Evolutionary conservation across 2,329 filamentous ascomycete genomes (phyloP), one percentile per base, ranked within the genome.

Genomic region (Chrysosporium keratinophilum): DNA sequence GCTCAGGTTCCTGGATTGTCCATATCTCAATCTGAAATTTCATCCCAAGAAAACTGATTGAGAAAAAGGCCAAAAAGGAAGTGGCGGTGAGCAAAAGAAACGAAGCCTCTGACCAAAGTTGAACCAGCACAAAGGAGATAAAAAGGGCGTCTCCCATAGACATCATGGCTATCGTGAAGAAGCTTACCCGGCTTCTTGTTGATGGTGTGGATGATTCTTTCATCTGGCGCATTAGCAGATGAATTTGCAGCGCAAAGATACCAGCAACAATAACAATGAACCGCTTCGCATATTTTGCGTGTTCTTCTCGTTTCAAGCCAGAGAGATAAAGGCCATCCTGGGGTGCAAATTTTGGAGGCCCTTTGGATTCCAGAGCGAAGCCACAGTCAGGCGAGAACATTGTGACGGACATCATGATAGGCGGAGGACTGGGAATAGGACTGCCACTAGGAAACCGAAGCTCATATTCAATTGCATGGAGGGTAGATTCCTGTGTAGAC

Each of bases 11-110:
- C 62, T 84, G 81, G 1, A 82, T 78, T 17, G 76, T 74, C 81
- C 80, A 84, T n/a, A 84, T 80, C 51, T 83, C 80, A 71, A 82
- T 79, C 62, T 84, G 70, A 59, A 84, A 84, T 50, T 79, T 77
- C 70, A 84, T 81, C 33, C 80, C 80, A 54, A 83, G 78, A 63
- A 80, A 79, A 54, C 78, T 77, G 20, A 82, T 78, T 14, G 78
- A 79, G 47, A 82, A 74, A 57, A 83, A 77, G 0, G 78, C 74
- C 15, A 84, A 64, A 62, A 83, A 84, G 1, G 77, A 77, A 23
- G 76, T 74, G 1, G 74, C 74, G 14, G 80, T 74, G 52, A 83
- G 65, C 14, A 78, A 70, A 33, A 82, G 65, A 58, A 80, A 81
- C 0, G 78, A 74, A 1, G 76, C 73, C 12, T 76, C 73, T 1